Base-by-base conservation (phyloP, 2,329 filamentous ascomycete genomes). In the Davidsoniella neocaledoniae region DNA sequence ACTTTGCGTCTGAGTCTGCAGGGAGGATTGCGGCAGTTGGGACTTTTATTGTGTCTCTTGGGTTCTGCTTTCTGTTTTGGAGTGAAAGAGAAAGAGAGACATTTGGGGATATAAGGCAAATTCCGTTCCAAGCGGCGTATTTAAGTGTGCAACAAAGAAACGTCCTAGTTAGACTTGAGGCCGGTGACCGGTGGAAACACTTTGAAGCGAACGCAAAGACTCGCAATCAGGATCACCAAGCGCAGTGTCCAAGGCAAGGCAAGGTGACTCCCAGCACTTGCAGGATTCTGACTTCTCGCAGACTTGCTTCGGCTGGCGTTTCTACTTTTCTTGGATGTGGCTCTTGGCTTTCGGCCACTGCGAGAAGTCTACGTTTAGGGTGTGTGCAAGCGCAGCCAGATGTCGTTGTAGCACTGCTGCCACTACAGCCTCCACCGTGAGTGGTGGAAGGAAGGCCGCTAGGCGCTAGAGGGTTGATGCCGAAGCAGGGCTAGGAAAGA, bases 401-500 rank as follows among this genome's bases (percentile, higher is more conserved):
- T 9, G 26, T 29, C 26, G 26, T 29, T 29, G 26, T 29, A 29
- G 26, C 26, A 29, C 26, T 29, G 10, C 26, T 29, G 26, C 26
- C 26, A 29, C 26, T 29, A 29, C 19, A 19, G 19, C 19, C 2
- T 19, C 19, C 19, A 19, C 10, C 3, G 10, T 29, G 26, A 17
- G 36, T 43, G n/a, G 37, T 33, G 36, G 36, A 16, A 46, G 33
- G 45, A 51, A 48, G 21, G 14, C 44, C 44, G 36, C 49, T 47
- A 47, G 37, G 33, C n/a, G 10, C 26, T 19, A 41, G 40, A 33
- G 46, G 43, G 36, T 38, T 48, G 33, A 23, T 39, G 48, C 10
- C 36, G 33, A 48, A 26, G 40, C 48, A 48, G 44, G 47, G 46
- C 51, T 53, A 50, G 50, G 50, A 41, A 52, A 52, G 37, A 52